Conservation (phyloP, 1,284 basidiomycete genomes). For the Sphagnurus paluster region DNA sequence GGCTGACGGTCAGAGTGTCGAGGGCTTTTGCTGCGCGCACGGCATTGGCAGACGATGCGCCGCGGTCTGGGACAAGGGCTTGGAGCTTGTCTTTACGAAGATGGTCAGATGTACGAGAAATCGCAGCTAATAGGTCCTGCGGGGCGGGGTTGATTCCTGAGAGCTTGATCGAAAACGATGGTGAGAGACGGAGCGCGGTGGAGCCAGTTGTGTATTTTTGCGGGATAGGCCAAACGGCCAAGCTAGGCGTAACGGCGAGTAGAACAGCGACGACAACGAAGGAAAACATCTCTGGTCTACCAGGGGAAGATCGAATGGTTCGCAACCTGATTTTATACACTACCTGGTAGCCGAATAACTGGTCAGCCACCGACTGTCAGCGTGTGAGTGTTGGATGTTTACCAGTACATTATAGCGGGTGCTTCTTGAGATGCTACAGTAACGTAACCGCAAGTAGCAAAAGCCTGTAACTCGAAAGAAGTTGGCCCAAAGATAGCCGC, state of each 20-base stretch:
- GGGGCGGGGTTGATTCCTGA: slow-evolving; percentile 38
- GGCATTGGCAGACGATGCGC: slow-evolving; percentile 34
- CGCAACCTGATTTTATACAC: too few species aligned
- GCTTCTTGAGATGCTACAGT: too few species aligned
- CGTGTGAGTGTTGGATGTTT: too few species aligned
- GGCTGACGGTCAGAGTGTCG: slow-evolving; percentile 39
- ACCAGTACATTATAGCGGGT: too few species aligned
- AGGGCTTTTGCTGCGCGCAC: slow-evolving; percentile 28
- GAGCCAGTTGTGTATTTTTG: slow-evolving; percentile 48
- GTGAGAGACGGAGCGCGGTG: slow-evolving; percentile 48
- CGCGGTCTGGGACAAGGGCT: slow-evolving; percentile 50
- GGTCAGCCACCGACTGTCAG: too few species aligned
- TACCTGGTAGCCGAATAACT: too few species aligned
- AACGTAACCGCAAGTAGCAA: too few species aligned
- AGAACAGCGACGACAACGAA: slow-evolving; percentile 17
- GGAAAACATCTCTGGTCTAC: slow-evolving; percentile 9
- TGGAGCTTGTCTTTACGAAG: slow-evolving; percentile 49
- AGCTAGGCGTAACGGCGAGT: slow-evolving; percentile 15
- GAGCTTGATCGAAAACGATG: slow-evolving; percentile 48
- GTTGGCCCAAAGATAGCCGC: too few species aligned
- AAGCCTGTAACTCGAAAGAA: too few species aligned
- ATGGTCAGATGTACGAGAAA: slow-evolving; percentile 40
- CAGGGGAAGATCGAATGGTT: too few species aligned
- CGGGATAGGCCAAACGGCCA: slow-evolving; percentile 66
- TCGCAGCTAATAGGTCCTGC: slow-evolving; percentile 50